Base-by-base conservation (phyloP, 202 grass and related monocot genomes). In the Zizania palustris region DNA sequence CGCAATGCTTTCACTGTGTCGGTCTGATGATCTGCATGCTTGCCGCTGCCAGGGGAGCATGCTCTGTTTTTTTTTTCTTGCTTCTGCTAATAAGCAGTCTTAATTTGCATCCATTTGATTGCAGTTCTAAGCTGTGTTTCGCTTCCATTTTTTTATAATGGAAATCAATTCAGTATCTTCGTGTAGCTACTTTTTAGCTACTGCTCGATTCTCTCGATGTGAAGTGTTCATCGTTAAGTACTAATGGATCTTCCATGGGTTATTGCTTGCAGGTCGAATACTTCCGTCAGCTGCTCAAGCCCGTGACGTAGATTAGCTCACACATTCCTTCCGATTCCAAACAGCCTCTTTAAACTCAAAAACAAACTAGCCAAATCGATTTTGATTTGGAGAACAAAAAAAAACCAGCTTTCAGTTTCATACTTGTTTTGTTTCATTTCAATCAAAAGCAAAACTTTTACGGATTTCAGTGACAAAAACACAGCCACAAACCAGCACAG, bases 281-380 rank as follows among this genome's bases (percentile, higher is more conserved):
- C 85, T 90, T 84, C 80, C 90, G 85, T 54, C 88, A 93, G 77
- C 77, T 89, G 60, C 93, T 97, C 21, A 93, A 97, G 85, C 90
- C 93, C 59, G 86, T 90, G 43, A 96, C 86, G 78, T 96, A 92
- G 85, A 85, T 84, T 74, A 43, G 48, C 22, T 67, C 43, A 48
- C 39, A 22, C 7, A 38, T 14, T 37, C 21, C 51, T 19, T 41
- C 49, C 59, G 46, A 28, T 28, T 28, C 28, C 28, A 72, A 79
- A 50, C 45, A 81, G 10, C 57, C 62, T 79, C 45, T 28, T 28
- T 28, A 64, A 60, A 80, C 11, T 45, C 57, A 57, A 76, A 63
- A 63, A 59, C 19, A 34, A 7, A 37, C 73, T 60, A 51, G 60
- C 66, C 9, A 34, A 60, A 74, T 65, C 73, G 77, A 67, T 67